Percentiles rank a stretch among this genome's conserved stretches.
These are phyloP conservation scores for Sicyos baderoa DNA, from an alignment of 306 rosid genomes.

Conservation along the genomic window DNA sequence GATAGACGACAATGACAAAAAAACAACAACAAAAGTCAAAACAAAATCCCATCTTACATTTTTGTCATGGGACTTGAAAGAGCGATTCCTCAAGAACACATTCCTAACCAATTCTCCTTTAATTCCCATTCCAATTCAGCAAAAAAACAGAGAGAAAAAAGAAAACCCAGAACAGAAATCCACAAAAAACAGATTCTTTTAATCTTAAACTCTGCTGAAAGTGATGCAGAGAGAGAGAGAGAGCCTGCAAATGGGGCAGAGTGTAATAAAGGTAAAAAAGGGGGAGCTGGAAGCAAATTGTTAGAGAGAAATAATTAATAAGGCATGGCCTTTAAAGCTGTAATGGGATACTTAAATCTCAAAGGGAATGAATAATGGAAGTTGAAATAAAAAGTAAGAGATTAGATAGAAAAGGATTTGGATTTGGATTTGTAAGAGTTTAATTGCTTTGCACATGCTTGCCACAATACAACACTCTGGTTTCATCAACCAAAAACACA, in stretches of 20 bases:
- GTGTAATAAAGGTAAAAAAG: slow-evolving; percentile 15
- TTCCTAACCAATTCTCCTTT: slow-evolving; percentile 59
- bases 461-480: slow-evolving; percentile 23
- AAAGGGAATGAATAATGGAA: slow-evolving; percentile 41
- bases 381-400: slow-evolving; percentile 38
- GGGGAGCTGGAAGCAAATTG: background rate
- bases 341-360: slow-evolving; percentile 23
- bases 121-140: slow-evolving; percentile 57
- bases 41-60: slow-evolving; percentile 38
- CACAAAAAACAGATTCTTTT: slow-evolving; percentile 21
- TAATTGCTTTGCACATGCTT: slow-evolving; percentile 72
- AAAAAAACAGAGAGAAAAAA: background rate
- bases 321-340: slow-evolving; percentile 52
- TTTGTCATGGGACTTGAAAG: slow-evolving; percentile 38
- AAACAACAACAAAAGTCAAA: background rate
- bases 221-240: slow-evolving; percentile 22
- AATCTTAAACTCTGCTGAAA: slow-evolving; percentile 25
- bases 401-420: slow-evolving; percentile 38
- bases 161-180: slow-evolving; percentile 22
- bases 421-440: slow-evolving; percentile 31
- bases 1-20: background rate
- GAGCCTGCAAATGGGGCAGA: background rate
- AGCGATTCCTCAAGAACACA: slow-evolving; percentile 63
- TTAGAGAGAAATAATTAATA: slow-evolving; percentile 25
- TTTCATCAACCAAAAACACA: slow-evolving; percentile 23